Evolutionary conservation across 108 stramenopile genomes (phyloP), one percentile per base, ranked within the genome.

Genomic region (Stephanodiscus minutulus): DNA sequence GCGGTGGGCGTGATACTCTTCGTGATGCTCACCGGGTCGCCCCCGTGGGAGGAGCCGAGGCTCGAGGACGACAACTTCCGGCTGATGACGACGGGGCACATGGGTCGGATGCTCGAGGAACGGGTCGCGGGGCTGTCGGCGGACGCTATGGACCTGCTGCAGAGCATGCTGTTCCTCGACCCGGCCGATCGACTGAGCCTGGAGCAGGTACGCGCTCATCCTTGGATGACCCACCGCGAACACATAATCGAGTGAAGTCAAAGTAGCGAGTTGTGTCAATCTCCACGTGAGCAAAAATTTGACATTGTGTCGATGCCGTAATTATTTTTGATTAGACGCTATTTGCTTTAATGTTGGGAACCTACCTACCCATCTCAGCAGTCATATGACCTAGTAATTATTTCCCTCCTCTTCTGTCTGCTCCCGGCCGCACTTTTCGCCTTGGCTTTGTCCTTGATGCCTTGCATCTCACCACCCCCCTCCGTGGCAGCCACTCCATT

Each of bases 1-100:
- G 96, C 96, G 10, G 81, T 84, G 28, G 97, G 97, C 7, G 92
- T 97, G 7, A 96, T 98, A 66, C 73, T 98, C 8, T 98, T 96
- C 76, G 66, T 96, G 1, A 89, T 96, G 90, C 58, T 95, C 22
- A 92, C 89, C 2, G 97, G 97, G 6, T 91, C 94, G 50, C 94
- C 95, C 3, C 94, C 97, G 20, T 94, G 90, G 90, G 93, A 94
- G 66, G 76, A 78, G 24, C 87, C 93, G 3, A 76, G 70, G 50
- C 46, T 70, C 35, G 74, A 86, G 1, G 91, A 95, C 65, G 88
- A 89, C 54, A 77, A 91, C 43, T 95, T 91, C 76, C 83, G 84
- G 37, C 88, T 82, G 66, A 91, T 95, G 88, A 78, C 94, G 7
- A 81, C 74, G 50, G 94, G 94, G 10, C 87, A 91, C 61, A 68